Evolutionary conservation across 495 filamentous ascomycete genomes (phyloP).

Genomic region (Aspergillus heteromorphus): DNA sequence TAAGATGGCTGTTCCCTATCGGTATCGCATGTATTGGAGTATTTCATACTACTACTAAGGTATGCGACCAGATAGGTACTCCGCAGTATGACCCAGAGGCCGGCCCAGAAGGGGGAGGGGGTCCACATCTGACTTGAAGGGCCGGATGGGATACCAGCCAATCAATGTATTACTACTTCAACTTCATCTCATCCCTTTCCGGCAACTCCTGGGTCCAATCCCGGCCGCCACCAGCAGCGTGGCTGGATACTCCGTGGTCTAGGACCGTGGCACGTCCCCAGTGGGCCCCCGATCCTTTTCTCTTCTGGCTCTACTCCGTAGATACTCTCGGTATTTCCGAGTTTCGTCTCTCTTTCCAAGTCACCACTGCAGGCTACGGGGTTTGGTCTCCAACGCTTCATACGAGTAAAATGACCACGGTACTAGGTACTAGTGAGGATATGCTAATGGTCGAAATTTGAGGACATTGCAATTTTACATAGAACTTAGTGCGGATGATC

Average conservation of each 20-base stretch:
- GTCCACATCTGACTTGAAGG: constrained; percentile 12
- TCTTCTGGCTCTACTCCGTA: too few relatives aligned
- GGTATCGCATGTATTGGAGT: too few relatives aligned
- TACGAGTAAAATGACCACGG: neutral
- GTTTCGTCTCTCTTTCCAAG: too few relatives aligned
- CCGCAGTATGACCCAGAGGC: too few relatives aligned
- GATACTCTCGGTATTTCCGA: too few relatives aligned
- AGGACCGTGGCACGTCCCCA: neutral
- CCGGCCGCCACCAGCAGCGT: neutral
- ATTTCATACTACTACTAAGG: too few relatives aligned
- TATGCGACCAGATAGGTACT: too few relatives aligned
- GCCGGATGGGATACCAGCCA: constrained; percentile 27
- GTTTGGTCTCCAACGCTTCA: neutral
- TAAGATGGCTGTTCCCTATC: too few relatives aligned
- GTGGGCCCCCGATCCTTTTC: neutral
- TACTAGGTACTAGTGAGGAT: neutral
- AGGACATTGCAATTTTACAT: neutral
- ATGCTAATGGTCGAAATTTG: neutral
- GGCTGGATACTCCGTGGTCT: neutral
- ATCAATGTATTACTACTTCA: constrained; percentile 9
- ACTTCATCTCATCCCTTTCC: constrained; percentile 11
- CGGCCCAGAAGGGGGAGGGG: neutral
- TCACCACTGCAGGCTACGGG: too few relatives aligned
- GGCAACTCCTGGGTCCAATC: neutral
- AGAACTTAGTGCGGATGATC: too few relatives aligned